Percentiles rank a stretch among this genome's conserved stretches.
Conservation (phyloP, 2,329 filamentous ascomycete species). For the Ceratocystis diversiconidia region DNA sequence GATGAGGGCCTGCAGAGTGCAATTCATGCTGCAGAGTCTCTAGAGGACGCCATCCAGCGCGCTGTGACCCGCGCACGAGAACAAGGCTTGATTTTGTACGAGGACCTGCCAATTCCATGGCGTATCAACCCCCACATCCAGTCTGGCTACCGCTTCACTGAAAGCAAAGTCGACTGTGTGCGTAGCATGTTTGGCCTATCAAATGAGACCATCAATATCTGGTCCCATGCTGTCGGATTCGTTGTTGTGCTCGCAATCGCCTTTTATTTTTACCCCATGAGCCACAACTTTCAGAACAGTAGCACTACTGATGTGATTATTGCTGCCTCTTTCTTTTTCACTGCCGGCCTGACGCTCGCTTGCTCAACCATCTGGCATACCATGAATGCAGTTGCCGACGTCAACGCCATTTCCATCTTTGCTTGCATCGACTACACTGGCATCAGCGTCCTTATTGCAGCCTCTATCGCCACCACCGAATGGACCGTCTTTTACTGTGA, state of each 20-base stretch:
- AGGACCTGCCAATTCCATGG: conserved; percentile 85
- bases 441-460: conserved; percentile 85
- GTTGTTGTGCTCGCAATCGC: conserved; percentile 75
- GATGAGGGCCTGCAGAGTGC: conserved; percentile 72
- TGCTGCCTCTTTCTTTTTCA: conserved; percentile 88
- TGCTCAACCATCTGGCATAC: conserved; percentile 98
- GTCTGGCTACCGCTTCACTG: conserved; percentile 82
- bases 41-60: conserved; percentile 72
- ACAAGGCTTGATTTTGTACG: conserved; percentile 71
- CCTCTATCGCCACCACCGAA: conserved; percentile 94
- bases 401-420: conserved; percentile 81
- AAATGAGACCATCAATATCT: conserved; percentile 96
- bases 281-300: conserved; percentile 71
- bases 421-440: conserved; percentile 98
- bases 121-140: conserved; percentile 87
- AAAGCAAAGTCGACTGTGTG: conserved; percentile 80
- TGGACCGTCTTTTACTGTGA: conserved; percentile 99
- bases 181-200: conserved; percentile 69
- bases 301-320: conserved; percentile 82
- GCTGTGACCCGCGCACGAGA: conserved; percentile 64
- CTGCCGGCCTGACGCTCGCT: conserved; percentile 83
- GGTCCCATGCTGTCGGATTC: conserved; percentile 87
- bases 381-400: conserved; percentile 91
- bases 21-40: conserved; percentile 62
- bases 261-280: conserved; percentile 90